phyloP scores from a whole-genome alignment of 306 rosid genomes.

The Prunus salicina region DNA sequence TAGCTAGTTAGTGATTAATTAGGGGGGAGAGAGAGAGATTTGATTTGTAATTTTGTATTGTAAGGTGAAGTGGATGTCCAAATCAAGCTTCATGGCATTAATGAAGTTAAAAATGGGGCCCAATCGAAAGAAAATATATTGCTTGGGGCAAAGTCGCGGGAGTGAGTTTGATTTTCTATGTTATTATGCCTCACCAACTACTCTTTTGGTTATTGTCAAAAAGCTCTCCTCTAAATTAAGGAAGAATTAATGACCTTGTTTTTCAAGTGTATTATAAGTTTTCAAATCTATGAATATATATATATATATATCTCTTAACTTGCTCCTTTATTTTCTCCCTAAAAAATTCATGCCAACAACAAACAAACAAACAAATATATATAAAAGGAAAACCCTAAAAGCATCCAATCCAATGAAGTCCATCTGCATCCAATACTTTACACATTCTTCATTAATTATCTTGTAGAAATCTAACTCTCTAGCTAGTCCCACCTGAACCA shows the following conservation, averaged over 20 bases:
- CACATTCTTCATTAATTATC: neutral
- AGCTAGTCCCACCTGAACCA: constrained; percentile 22
- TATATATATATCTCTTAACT: constrained; percentile 4
- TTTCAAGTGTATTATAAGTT: constrained; percentile 39
- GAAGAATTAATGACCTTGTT: constrained; percentile 17
- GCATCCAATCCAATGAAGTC: constrained; percentile 8
- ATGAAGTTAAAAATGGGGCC: constrained; percentile 20
- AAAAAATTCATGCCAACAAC: constrained; percentile 10
- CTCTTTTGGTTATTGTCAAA: constrained; percentile 29
- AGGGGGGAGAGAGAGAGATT: neutral
- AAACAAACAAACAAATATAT: neutral
- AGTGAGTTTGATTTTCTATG: constrained; percentile 25
- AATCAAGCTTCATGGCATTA: constrained; percentile 16
- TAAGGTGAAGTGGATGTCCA: constrained; percentile 24
- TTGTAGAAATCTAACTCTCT: constrained; percentile 27
- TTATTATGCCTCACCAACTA: constrained; percentile 35
- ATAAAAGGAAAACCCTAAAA: constrained; percentile 8
- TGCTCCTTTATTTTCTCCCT: neutral
- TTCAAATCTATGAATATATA: constrained; percentile 32
- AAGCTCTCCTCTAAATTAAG: constrained; percentile 16
- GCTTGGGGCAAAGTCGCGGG: constrained; percentile 29
- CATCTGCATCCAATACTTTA: neutral
- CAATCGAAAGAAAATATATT: constrained; percentile 18
- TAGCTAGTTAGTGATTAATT: neutral
- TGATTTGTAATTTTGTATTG: neutral